These are phyloP conservation scores for Theileria sp. DNA, from an alignment of 169 alveolate genomes.

Conservation along the genomic window DNA sequence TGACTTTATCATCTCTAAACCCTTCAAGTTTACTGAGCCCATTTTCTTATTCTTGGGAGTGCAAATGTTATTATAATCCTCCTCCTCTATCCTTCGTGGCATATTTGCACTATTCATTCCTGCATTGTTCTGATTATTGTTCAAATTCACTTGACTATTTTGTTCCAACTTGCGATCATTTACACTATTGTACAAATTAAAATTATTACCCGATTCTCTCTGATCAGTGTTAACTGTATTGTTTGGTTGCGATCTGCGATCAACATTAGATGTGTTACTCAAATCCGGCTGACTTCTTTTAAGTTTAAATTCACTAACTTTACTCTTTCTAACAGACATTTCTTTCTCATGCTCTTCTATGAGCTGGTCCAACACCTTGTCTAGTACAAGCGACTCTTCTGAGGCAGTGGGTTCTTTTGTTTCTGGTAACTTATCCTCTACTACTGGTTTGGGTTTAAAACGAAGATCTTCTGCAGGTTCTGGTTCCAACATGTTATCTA, in stretches of 20 bases:
- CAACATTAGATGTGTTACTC: not conserved
- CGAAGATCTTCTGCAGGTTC: not conserved
- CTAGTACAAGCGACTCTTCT: not conserved
- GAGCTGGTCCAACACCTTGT: not conserved
- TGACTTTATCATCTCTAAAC: constrained; percentile 5
- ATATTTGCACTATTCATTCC: not conserved
- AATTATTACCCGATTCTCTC: not conserved
- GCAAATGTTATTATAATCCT: not conserved
- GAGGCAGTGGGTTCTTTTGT: not conserved
- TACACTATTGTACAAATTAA: not conserved
- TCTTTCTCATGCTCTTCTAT: not conserved
- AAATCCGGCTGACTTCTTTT: not conserved
- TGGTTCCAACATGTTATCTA: not conserved
- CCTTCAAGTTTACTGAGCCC: not conserved
- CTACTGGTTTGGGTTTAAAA: not conserved
- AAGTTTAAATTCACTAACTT: not conserved
- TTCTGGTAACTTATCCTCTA: not conserved
- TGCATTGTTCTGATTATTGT: not conserved
- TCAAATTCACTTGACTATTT: not conserved
- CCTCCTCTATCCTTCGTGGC: not conserved
- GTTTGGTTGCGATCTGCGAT: not conserved
- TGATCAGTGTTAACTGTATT: not conserved
- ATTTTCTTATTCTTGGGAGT: not conserved
- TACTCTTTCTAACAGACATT: not conserved
- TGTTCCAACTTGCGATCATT: not conserved